A percentile compares a stretch with the other conserved stretches of the same genome.
Conservation (phyloP, 495 filamentous ascomycete genomes). For the Penicillium lagena region DNA sequence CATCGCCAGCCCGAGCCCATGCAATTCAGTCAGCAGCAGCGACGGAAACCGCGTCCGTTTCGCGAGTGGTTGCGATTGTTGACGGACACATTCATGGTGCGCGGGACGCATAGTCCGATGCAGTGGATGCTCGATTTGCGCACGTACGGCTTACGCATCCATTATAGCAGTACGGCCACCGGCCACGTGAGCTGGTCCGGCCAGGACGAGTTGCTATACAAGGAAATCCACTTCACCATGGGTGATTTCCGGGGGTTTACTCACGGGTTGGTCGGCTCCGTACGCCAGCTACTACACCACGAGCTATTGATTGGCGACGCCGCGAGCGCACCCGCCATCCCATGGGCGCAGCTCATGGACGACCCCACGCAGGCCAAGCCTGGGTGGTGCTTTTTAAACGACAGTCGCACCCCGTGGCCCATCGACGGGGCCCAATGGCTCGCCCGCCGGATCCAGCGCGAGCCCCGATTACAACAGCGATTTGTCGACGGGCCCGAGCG, state of each 20-base stretch:
- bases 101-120: slow-evolving; percentile 3
- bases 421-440: slow-evolving; percentile 3
- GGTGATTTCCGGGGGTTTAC: slow-evolving; percentile 4
- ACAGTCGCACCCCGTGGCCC: neutral
- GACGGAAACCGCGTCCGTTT: neutral
- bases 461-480: neutral
- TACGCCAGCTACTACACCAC: neutral
- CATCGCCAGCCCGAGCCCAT: too few species aligned
- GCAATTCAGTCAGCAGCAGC: neutral
- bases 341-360: slow-evolving; percentile 1
- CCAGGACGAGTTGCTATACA: slow-evolving; percentile 3
- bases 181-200: slow-evolving; percentile 5
- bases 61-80: slow-evolving; percentile 1
- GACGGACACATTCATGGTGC: slow-evolving; percentile 5
- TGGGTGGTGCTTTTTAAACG: slow-evolving; percentile 10
- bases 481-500: neutral
- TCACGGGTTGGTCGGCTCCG: neutral
- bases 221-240: slow-evolving; percentile 7
- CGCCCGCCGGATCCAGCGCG: neutral
- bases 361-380: slow-evolving; percentile 1
- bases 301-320: neutral
- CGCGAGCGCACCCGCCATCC: neutral
- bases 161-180: slow-evolving; percentile 15
- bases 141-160: slow-evolving; percentile 23
- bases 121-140: slow-evolving; percentile 15